Conservation (phyloP, 2,329 filamentous ascomycete genomes). For the Phaeosphaeria sp. region DNA sequence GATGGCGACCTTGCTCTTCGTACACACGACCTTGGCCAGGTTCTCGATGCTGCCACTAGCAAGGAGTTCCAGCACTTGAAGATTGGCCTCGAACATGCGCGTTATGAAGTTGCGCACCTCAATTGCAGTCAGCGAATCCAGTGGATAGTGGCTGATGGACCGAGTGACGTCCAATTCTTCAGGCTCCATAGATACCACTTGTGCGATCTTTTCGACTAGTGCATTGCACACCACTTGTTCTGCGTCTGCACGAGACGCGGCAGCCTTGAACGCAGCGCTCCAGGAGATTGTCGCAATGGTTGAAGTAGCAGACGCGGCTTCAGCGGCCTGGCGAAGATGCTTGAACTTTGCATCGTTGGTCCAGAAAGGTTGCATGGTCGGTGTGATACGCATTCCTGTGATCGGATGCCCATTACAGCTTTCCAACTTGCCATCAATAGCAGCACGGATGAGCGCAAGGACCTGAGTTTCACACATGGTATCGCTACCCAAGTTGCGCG, state of each 20-base stretch:
- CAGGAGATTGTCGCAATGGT: conserved; percentile 23
- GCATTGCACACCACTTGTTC: conserved; percentile 30
- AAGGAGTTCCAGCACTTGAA: conserved; percentile 64
- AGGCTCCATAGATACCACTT: conserved; percentile 29
- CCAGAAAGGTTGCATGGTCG: conserved; percentile 33
- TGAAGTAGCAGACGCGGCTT: conserved; percentile 22
- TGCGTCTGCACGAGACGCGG: conserved; percentile 24
- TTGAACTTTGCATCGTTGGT: conserved; percentile 33
- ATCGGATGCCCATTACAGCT: conserved; percentile 35
- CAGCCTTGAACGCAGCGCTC: conserved; percentile 31
- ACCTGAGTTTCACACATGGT: conserved; percentile 36
- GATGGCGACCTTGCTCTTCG: conserved; percentile 1
- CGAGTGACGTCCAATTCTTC: conserved; percentile 33
- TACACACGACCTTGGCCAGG: background rate
- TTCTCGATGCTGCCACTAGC: conserved; percentile 43
- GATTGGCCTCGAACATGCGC: conserved; percentile 53
- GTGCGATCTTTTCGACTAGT: conserved; percentile 34
- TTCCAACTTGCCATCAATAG: conserved; percentile 24
- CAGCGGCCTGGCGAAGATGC: conserved; percentile 28
- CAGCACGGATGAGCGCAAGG: conserved; percentile 28
- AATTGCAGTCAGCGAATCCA: conserved; percentile 38
- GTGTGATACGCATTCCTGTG: conserved; percentile 35
- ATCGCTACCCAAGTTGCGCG: conserved; percentile 31
- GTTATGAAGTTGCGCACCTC: conserved; percentile 41
- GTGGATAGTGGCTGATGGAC: conserved; percentile 27